Base-by-base conservation (phyloP, 257 asterid genomes). In the Rubia yunnanensis region DNA sequence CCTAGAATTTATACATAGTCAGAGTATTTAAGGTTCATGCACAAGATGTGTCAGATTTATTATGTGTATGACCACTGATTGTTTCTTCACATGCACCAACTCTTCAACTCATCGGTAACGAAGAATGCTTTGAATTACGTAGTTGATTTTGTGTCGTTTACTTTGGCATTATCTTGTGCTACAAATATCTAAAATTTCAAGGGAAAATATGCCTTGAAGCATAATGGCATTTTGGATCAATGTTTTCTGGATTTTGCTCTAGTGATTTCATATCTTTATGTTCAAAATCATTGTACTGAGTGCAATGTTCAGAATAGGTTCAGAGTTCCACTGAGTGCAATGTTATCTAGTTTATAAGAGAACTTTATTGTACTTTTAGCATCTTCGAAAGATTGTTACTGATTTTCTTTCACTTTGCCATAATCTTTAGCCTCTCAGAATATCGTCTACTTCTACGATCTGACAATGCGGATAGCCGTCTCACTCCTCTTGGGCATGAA, bases 381-480 rank as follows among this genome's bases (percentile, higher is more conserved):
- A 62, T 63, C 28, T 54, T 60, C 38, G 66, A 49, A 18, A 64
- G 18, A 31, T 60, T 31, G 24, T 70, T 8, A 50, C 38, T 30
- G 31, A 39, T 24, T 18, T 17, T 44, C 30, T 41, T 63, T 63
- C 38, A 68, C 59, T 67, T 56, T 11, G 15, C 66, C 13, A 3
- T 15, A 71, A 55, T 75, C 66, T 68, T 50, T 85, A 92, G 97
- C 79, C 99, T 92, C 73, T 92, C 99, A 32, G 99, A 92, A 68
- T 95, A 89, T 73, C 96, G 97, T 71, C 81, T 92, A 77, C 92
- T 89, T 69, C 83, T 92, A 50, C 88, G 99, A 68, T 82, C 95
- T 71, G 99, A 92, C 80, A 92, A 92, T 73, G 99, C 97, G 4
- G 99, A 92, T 74, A 92, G 96, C 75, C 95, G 99, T 70, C 97